Evolutionary conservation across 2,329 filamentous ascomycete species (phyloP).

Genomic region (Talaromyces sp.): DNA sequence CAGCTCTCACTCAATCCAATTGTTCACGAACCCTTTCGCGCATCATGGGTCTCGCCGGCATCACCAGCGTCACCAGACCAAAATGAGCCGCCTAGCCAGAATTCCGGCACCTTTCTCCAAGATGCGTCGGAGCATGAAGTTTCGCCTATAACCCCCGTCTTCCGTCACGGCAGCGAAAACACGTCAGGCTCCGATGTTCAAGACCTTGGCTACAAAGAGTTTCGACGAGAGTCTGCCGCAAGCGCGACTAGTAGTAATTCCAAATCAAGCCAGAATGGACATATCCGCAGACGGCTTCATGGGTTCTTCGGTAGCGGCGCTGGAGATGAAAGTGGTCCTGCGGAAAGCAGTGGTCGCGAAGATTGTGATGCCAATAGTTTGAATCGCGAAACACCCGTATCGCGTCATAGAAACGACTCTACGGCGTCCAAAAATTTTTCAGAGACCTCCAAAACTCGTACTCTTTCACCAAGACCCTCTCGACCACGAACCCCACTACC

Average conservation of each 20-base stretch:
- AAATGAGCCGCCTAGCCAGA: slow-evolving; percentile 22
- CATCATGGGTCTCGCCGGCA: slow-evolving; percentile 17
- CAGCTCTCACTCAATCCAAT: slow-evolving; percentile 16
- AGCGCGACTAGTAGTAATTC: slow-evolving; percentile 87
- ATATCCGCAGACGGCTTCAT: slow-evolving; percentile 75
- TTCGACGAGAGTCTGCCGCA: slow-evolving; percentile 79
- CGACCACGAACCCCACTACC: slow-evolving; percentile 81
- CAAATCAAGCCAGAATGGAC: slow-evolving; percentile 65
- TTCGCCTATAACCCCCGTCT: slow-evolving; percentile 65
- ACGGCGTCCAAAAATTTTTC: slow-evolving; percentile 62
- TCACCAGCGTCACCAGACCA: slow-evolving; percentile 22
- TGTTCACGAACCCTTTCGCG: slow-evolving; percentile 12
- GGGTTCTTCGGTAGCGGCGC: slow-evolving; percentile 95
- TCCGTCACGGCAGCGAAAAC: slow-evolving; percentile 56
- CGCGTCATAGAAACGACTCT: slow-evolving; percentile 78
- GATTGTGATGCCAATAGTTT: slow-evolving; percentile 69
- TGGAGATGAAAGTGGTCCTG: slow-evolving; percentile 74
- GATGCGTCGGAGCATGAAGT: slow-evolving; percentile 39
- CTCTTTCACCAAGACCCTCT: slow-evolving; percentile 71
- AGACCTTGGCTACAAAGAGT: slow-evolving; percentile 62
- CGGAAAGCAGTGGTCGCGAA: slow-evolving; percentile 55
- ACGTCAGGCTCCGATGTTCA: slow-evolving; percentile 58
- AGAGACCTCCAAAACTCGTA: slow-evolving; percentile 40
- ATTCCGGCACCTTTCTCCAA: slow-evolving; percentile 37
- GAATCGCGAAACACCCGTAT: slow-evolving; percentile 50